Evolutionary conservation across 495 filamentous ascomycete species (phyloP).

Genomic region (Aspergillus panamensis): DNA sequence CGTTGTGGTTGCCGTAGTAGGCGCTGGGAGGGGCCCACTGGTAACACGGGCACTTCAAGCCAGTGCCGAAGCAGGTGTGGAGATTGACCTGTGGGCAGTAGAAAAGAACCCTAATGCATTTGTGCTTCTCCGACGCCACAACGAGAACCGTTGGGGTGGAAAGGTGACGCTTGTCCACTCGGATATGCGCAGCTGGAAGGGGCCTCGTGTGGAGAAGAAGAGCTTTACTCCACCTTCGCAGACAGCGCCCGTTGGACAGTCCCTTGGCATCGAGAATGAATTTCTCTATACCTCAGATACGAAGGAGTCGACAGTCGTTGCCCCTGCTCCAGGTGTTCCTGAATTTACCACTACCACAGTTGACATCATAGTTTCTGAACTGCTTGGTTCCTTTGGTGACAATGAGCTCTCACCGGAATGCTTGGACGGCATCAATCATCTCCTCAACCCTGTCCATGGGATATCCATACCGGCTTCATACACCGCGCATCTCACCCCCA

Average conservation of each 20-base stretch:
- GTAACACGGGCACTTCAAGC: slow-evolving; percentile 82
- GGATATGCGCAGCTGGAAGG: slow-evolving; percentile 96
- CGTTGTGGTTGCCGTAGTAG: slow-evolving; percentile 88
- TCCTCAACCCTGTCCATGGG: slow-evolving; percentile 71
- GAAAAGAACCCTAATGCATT: slow-evolving; percentile 99
- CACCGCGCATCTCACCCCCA: slow-evolving; percentile 84
- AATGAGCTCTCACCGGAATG: slow-evolving; percentile 91
- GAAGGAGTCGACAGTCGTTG: slow-evolving; percentile 15
- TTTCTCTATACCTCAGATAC: slow-evolving; percentile 28
- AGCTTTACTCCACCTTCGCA: background rate
- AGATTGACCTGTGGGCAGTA: slow-evolving; percentile 82
- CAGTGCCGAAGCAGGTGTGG: slow-evolving; percentile 67
- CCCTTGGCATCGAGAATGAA: slow-evolving; percentile 32
- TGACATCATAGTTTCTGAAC: slow-evolving; percentile 90
- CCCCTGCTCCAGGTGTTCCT: slow-evolving; percentile 1
- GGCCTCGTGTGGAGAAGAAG: slow-evolving; percentile 41
- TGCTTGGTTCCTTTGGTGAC: slow-evolving; percentile 88
- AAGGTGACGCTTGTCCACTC: slow-evolving; percentile 84
- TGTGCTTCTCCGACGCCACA: slow-evolving; percentile 83
- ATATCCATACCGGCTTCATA: slow-evolving; percentile 93
- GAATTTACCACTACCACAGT: slow-evolving; percentile 55
- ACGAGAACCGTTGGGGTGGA: slow-evolving; percentile 68
- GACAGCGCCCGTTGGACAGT: slow-evolving; percentile 29
- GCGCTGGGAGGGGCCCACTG: slow-evolving; percentile 86
- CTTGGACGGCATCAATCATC: slow-evolving; percentile 82